Base-by-base conservation (phyloP, 1,139 yeast species). In the Pichia terricola region DNA sequence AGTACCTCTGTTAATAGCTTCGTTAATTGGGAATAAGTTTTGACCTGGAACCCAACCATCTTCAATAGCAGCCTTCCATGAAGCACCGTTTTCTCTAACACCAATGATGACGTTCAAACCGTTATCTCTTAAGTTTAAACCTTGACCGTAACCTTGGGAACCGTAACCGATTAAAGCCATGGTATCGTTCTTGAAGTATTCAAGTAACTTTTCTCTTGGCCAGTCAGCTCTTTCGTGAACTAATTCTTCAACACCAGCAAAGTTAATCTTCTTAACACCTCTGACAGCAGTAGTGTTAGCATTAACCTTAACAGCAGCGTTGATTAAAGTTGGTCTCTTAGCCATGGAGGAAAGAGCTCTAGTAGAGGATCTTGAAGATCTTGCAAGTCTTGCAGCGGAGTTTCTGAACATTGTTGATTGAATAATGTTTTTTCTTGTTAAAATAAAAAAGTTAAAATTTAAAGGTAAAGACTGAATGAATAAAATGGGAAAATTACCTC, bases 11-110 rank as follows among this genome's bases (percentile, higher is more conserved):
- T 68, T 59, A 67, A 91, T 82, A 60, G 98, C 98, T 73, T 89
- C 96, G 58, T 78, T 76, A 59, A 91, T 96, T 55, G 83, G 89
- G 68, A 91, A 91, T 69, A 91, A 79, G 81, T 85, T 91, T 78
- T 91, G 87, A 68, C 98, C 98, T 67, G 96, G 96, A 59, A 91
- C 96, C 98, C 98, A 91, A 61, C 98, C 98, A 70, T 91, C 98
- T 72, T 91, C 98, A 62, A 87, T 73, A 64, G 98, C 98, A 59
- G 96, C 95, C 77, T 89, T 88, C 98, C 98, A 91, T 51, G 98
- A 91, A 60, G 96, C 94, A 76, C 98, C 98, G 65, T 86, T 72
- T 78, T 91, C 87, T 74, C 98, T 83, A 62, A 91, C 98, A 79
- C 98, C 98, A 59, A 91, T 77, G 68, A 91, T 85, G 61, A 91